Conservation (phyloP, 2,329 filamentous ascomycete species). For the Tolypocladium endophyticum region DNA sequence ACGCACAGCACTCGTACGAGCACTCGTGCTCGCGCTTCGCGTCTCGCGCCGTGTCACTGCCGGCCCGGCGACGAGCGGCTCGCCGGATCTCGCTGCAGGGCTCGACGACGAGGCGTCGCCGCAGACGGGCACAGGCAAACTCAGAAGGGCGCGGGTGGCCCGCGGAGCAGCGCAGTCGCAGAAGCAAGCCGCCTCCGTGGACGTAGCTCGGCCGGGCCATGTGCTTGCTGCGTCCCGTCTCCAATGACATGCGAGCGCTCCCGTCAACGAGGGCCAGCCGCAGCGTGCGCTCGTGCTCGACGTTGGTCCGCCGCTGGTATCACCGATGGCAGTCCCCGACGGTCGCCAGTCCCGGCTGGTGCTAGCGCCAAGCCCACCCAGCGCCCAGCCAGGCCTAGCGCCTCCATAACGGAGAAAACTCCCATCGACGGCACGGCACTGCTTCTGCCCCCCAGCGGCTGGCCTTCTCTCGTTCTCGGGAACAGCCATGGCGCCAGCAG, state of each 20-base stretch:
- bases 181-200: slow-evolving; percentile 1
- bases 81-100: neutral
- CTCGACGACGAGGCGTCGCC: neutral
- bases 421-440: neutral
- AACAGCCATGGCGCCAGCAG: neutral
- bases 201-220: neutral
- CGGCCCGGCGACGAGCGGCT: neutral
- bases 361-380: neutral
- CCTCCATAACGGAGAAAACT: neutral
- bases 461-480: neutral
- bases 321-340: slow-evolving; percentile 1
- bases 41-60: neutral
- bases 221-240: no score
- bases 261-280: neutral
- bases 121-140: neutral
- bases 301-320: neutral
- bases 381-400: neutral
- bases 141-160: neutral
- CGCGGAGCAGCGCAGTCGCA: neutral
- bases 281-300: no score
- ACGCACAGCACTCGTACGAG: no score
- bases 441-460: neutral
- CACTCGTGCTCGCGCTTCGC: no score
- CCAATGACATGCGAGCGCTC: no score
- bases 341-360: neutral